Base-by-base conservation (phyloP, 1,284 basidiomycete species). In the Sporisorium graminicola region DNA sequence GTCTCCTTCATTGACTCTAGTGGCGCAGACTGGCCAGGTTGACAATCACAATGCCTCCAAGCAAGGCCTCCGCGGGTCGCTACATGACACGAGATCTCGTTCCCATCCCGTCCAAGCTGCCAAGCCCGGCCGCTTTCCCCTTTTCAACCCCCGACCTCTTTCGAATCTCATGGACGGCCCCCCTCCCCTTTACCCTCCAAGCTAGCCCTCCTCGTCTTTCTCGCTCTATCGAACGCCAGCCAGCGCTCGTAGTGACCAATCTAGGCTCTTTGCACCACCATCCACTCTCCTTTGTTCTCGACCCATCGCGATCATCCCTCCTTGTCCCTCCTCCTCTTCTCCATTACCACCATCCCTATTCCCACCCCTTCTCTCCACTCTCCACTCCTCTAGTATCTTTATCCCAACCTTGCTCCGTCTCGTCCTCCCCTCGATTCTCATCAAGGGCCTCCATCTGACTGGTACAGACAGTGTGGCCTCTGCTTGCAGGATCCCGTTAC, bases 401-500 rank as follows among this genome's bases (percentile, higher is more conserved):
- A 13, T 31, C 16, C 31, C 29, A n/a, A 27, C 26, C 20, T 7
- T 24, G 22, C 44, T 58, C 57, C 33, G 26, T 22, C 52, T 57
- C 26, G 29, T 53, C 44, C 26, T 9, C n/a, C 43, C 33, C 29
- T 49, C 16, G 43, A 42, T 40, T 24, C 55, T 58, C 54, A 46
- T 24, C 62, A 65, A 71, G 68, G 68, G 68, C 63, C 63, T 71
- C 58, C 55, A 65, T 71, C 68, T 71, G 63, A 43, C 68, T 47
- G 63, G 68, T 53, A 33, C 68, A 71, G 68, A 65, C 27, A 51
- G 54, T 42, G 24, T 71, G 68, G 62, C 63, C 68, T 71, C 68
- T 65, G 68, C 53, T 58, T 57, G 54, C 49, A 58, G 24, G 40
- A 55, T 44, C 51, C 14, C 8, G 14, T 7, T 37, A 16, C n/a